Percentiles rank a stretch among this genome's conserved stretches.
phyloP scores from a whole-genome alignment of 2,329 filamentous ascomycete genomes.

The Botryotinia globosa region DNA sequence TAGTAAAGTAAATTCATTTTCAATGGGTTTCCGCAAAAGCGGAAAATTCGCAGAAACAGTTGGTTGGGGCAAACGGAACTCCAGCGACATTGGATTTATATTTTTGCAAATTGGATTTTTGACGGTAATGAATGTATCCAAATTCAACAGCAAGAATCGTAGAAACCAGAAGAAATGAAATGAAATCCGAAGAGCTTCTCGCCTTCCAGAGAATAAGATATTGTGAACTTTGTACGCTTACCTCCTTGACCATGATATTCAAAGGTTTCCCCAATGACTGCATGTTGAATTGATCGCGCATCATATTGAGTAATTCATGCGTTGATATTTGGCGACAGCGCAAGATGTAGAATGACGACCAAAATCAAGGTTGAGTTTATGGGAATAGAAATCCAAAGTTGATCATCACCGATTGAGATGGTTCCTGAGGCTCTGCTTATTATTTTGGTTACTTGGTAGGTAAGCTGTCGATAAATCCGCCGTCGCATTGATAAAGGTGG shows the following conservation, averaged over 20 bases:
- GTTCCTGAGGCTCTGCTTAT: constrained; percentile 18
- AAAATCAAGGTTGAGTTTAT: background rate
- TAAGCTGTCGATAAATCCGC: background rate
- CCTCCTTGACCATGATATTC: constrained; percentile 66
- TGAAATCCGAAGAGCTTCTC: background rate
- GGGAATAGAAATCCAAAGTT: background rate
- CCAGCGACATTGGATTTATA: background rate
- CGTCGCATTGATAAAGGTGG: background rate
- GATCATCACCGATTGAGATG: background rate
- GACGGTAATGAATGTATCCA: too few relatives aligned
- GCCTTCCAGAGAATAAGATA: background rate
- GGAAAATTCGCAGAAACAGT: constrained; percentile 17
- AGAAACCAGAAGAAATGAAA: background rate
- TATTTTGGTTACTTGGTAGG: background rate
- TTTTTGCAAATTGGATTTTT: background rate
- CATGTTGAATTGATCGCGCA: constrained; percentile 55
- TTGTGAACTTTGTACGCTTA: constrained; percentile 39
- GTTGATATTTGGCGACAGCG: constrained; percentile 7
- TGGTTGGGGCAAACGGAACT: background rate
- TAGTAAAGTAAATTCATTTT: constrained; percentile 33
- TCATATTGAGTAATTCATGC: constrained; percentile 27
- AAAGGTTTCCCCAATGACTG: constrained; percentile 66
- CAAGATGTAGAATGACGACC: constrained; percentile 8
- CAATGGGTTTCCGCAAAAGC: background rate
- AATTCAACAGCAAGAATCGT: background rate